Evolutionary conservation across 148 eudicot species (phyloP).

Genomic region (Rhododendron griersonianum): DNA sequence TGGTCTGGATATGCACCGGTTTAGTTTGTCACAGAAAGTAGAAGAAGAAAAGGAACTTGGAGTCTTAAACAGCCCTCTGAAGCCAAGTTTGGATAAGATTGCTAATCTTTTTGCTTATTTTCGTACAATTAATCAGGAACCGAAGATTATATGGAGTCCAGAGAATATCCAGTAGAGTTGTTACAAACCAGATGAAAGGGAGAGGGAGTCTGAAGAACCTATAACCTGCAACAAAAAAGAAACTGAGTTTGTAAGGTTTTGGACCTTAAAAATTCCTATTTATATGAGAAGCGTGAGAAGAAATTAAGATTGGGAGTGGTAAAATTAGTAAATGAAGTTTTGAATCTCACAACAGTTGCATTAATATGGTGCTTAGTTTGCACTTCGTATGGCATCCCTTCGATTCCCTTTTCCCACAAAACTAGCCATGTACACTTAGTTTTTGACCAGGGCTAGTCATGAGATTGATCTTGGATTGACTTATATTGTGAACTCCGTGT

Average conservation of each 20-base stretch:
- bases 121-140: not conserved
- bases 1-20: not conserved
- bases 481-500: not conserved
- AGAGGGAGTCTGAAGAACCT: slow-evolving; percentile 38
- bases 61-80: not conserved
- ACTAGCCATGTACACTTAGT: not conserved
- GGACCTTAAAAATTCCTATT: not conserved
- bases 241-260: not conserved
- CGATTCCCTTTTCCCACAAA: not conserved
- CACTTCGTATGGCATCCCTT: not conserved
- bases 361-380: not conserved
- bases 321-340: not conserved
- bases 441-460: not conserved
- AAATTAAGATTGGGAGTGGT: not conserved
- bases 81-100: not conserved
- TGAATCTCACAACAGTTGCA: not conserved
- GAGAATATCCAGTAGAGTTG: not conserved
- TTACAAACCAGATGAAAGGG: slow-evolving; percentile 51
- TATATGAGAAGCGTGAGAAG: not conserved
- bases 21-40: not conserved
- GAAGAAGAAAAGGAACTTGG: not conserved
- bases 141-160: not conserved
- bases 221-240: slow-evolving; percentile 39
- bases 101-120: not conserved
- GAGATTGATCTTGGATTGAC: not conserved